Conservation (phyloP, 805 yeast genomes). For the Suhomyces kilbournensis region DNA sequence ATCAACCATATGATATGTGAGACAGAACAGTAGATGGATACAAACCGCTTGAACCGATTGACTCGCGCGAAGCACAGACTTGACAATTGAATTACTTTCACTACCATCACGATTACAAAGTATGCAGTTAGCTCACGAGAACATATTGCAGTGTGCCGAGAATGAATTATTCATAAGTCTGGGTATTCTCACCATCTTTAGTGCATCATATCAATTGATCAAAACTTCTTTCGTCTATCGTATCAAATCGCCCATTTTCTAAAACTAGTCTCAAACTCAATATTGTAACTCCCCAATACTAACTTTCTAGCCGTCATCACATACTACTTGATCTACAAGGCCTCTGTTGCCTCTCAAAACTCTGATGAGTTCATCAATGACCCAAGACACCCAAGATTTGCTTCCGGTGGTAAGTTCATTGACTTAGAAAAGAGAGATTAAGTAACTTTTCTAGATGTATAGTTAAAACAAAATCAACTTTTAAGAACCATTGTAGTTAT, state of each 20-base stretch:
- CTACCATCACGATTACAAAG: background rate
- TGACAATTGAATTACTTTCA: background rate
- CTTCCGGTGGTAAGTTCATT: conserved; percentile 43
- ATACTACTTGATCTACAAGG: conserved; percentile 68
- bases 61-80: background rate
- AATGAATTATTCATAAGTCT: background rate
- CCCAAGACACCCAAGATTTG: conserved; percentile 94
- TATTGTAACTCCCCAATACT: conserved; percentile 14
- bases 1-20: background rate
- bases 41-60: background rate
- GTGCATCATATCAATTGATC: background rate
- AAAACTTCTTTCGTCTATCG: background rate
- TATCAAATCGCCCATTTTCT: background rate
- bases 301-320: conserved; percentile 50
- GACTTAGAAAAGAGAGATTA: conserved; percentile 29
- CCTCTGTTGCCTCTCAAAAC: conserved; percentile 64
- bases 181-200: background rate
- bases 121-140: background rate
- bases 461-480: background rate
- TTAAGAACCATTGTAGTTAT: background rate
- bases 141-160: background rate
- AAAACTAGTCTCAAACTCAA: background rate
- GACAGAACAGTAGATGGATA: background rate
- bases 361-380: conserved; percentile 84
- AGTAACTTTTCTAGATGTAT: background rate